Conservation (phyloP, 2,329 filamentous ascomycete genomes). For the Talaromyces atroroseus region DNA sequence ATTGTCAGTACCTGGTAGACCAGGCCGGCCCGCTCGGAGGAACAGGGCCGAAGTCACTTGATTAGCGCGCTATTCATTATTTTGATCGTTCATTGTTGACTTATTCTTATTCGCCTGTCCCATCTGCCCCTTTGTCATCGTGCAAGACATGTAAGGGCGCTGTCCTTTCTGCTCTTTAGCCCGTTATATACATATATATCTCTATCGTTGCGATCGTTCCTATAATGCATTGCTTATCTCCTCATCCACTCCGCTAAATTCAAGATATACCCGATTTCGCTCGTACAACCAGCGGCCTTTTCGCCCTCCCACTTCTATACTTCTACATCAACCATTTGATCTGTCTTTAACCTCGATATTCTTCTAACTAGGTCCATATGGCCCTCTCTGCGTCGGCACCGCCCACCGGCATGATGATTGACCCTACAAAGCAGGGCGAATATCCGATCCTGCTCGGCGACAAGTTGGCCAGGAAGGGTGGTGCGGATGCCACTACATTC, state of each 20-base stretch:
- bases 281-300: neutral
- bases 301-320: no score
- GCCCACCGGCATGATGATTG: constrained; percentile 28
- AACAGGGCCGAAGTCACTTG: neutral
- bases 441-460: constrained; percentile 44
- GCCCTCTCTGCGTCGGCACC: constrained; percentile 23
- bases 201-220: neutral
- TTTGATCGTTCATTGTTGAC: neutral
- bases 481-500: constrained; percentile 20
- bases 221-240: neutral
- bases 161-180: neutral
- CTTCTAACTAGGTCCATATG: constrained; percentile 20
- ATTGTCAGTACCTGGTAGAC: no score
- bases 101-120: neutral
- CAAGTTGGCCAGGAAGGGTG: constrained; percentile 29
- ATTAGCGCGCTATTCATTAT: neutral
- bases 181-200: neutral
- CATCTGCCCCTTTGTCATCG: neutral
- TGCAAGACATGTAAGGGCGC: neutral
- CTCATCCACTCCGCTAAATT: neutral
- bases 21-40: neutral
- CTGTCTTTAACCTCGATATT: neutral
- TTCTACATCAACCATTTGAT: neutral
- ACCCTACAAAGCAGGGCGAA: constrained; percentile 42
- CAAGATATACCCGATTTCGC: neutral